Evolutionary conservation across 306 rosid species (phyloP).

Genomic region (Biancaea sappan): DNA sequence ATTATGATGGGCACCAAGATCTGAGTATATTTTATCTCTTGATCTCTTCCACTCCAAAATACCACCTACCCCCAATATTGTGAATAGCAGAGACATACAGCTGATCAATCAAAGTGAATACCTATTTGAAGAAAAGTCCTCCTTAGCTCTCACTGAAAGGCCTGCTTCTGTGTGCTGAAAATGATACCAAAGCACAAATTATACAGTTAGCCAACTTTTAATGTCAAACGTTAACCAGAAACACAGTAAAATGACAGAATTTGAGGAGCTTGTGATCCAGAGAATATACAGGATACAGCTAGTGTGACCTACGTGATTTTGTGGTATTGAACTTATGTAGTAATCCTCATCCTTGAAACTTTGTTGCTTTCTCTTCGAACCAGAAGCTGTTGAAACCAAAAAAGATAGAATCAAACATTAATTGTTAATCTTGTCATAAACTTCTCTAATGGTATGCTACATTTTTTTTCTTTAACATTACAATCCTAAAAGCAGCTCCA

Average conservation of each 20-base stretch:
- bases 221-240: conserved; percentile 19
- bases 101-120: conserved; percentile 25
- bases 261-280: conserved; percentile 23
- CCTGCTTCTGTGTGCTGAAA: conserved; percentile 89
- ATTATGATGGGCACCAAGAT: neutral
- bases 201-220: conserved; percentile 21
- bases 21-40: neutral
- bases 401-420: conserved; percentile 32
- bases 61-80: neutral
- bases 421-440: conserved; percentile 11
- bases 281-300: conserved; percentile 24
- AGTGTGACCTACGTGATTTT: conserved; percentile 64
- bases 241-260: conserved; percentile 5
- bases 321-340: conserved; percentile 83
- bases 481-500: conserved; percentile 31
- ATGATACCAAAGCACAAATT: conserved; percentile 27
- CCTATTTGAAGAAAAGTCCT: conserved; percentile 79
- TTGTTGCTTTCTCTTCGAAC: conserved; percentile 70
- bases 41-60: neutral
- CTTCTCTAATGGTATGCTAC: neutral
- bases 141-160: conserved; percentile 74
- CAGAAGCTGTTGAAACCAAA: conserved; percentile 46
- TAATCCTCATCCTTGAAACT: conserved; percentile 81
- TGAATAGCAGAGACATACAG: neutral
- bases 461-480: neutral